Percentiles rank a stretch among this genome's conserved stretches.
These are phyloP conservation scores for Castanopsis chinensis DNA, from an alignment of 306 rosid genomes.

Conservation along the genomic window DNA sequence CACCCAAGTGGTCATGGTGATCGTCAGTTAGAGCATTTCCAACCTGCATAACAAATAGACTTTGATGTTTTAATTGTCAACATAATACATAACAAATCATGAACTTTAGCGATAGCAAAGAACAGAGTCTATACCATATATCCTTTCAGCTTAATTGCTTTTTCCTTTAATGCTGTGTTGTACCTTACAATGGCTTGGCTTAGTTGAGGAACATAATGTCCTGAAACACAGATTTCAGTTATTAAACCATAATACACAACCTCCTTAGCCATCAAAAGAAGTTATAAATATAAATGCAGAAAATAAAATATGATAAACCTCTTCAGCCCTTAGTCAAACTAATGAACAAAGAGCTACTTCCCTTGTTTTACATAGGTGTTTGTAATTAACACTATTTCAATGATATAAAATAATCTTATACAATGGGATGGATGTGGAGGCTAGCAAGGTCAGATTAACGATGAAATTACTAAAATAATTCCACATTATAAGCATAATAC, in stretches of 20 bases:
- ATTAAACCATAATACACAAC: conserved; percentile 8
- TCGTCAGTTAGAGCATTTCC: conserved; percentile 91
- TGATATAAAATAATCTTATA: background rate
- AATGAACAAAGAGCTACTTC: background rate
- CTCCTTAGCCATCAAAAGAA: background rate
- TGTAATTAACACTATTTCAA: too few species aligned
- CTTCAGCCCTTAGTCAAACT: background rate
- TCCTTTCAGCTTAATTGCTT: conserved; percentile 72
- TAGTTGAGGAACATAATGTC: conserved; percentile 96
- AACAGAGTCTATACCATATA: conserved; percentile 54
- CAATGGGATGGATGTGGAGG: background rate
- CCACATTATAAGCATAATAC: background rate
- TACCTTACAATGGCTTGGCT: conserved; percentile 73
- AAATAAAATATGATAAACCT: background rate
- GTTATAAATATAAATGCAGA: background rate
- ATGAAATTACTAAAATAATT: background rate
- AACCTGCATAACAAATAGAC: conserved; percentile 53
- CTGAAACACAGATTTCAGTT: conserved; percentile 39
- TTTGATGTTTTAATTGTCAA: conserved; percentile 10
- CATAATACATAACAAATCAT: background rate
- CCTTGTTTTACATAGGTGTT: background rate
- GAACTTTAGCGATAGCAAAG: background rate
- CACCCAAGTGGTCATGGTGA: conserved; percentile 69
- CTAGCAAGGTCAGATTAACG: background rate
- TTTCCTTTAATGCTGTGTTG: conserved; percentile 43